Base-by-base conservation (phyloP, 2,329 filamentous ascomycete genomes). In the Myotisia sp. region DNA sequence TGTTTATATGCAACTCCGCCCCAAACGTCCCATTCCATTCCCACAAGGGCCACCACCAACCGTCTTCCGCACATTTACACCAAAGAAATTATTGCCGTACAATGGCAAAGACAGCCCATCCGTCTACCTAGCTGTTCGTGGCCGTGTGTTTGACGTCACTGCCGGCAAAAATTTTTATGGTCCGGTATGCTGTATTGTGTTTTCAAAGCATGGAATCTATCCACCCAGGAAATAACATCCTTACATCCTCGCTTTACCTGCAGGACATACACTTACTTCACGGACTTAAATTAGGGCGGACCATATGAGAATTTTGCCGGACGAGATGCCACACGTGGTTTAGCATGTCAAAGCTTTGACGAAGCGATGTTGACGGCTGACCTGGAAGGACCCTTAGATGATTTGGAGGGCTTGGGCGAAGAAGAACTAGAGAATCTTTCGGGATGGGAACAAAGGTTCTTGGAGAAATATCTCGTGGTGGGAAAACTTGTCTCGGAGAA, bases 271-370 rank as follows among this genome's bases (percentile, higher is more conserved):
- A 24, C 22, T n/a, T n/a, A 8, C 28, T 7, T 22, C 9, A 40
- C n/a, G n/a, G n/a, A n/a, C n/a, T n/a, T 10, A 19, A 37, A 38
- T 32, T 16, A 61, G 58, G 86, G 85, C 8, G 87, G 87, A 0
- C 85, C 87, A 2, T 98, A 98, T 58, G 77, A 78, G 56, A 95
- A 95, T 63, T 98, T 98, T 53, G 90, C 90, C 0, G 90, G 90
- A 0, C 68, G 86, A 24, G 90, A 98, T 59, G 90, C 90, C 13
- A 84, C 74, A 44, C 71, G 87, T 34, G 90, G 90, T 1, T 63
- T 98, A 40, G 87, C 90, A 1, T 82, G 74, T 56, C 83, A 86
- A 39, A 92, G 83, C 62, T 95, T 98, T 56, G 90, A 94, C 54
- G 74, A 82, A 65, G 80, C 86, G 5, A 92, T 95, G 85, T 63